phyloP scores from a whole-genome alignment of 2,329 filamentous ascomycete genomes.

The Endocalyx cinctus region DNA sequence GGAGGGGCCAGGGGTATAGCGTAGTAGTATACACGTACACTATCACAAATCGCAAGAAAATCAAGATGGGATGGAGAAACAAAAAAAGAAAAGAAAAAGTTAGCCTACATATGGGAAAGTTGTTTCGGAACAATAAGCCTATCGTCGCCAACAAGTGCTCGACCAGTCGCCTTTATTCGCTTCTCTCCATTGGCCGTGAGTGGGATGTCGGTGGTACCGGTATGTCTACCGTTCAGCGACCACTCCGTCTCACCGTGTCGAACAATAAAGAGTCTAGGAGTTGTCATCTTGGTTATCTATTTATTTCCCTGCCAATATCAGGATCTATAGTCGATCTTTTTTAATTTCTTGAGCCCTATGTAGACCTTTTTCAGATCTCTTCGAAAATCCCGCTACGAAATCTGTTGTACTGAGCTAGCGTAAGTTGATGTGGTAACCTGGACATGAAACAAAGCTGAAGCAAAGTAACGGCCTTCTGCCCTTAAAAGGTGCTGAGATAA shows the following conservation, averaged over 20 bases:
- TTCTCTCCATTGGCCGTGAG: constrained; percentile 78
- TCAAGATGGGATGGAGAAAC: not conserved
- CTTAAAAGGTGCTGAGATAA: no score
- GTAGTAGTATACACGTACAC: no score
- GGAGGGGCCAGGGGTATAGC: no score
- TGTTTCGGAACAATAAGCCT: constrained; percentile 79
- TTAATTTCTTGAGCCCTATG: no score
- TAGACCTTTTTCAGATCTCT: constrained; percentile 1
- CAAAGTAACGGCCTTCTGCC: no score
- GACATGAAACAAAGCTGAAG: no score
- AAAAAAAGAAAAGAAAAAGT: not conserved
- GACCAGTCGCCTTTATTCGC: constrained; percentile 70
- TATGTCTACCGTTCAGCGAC: constrained; percentile 83
- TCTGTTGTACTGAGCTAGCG: no score
- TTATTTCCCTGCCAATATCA: constrained; percentile 1
- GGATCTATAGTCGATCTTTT: constrained; percentile 1
- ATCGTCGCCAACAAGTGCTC: constrained; percentile 78
- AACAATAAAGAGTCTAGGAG: constrained; percentile 73
- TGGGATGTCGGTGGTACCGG: constrained; percentile 79
- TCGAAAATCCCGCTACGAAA: no score
- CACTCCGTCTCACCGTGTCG: constrained; percentile 95
- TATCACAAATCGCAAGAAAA: no score
- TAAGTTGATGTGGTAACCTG: no score
- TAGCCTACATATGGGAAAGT: constrained; percentile 70
- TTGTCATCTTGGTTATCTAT: constrained; percentile 29